These are phyloP conservation scores for Chalciporus sphaerocephalus DNA, from an alignment of 768 basidiomycete species.

Conservation along the genomic window DNA sequence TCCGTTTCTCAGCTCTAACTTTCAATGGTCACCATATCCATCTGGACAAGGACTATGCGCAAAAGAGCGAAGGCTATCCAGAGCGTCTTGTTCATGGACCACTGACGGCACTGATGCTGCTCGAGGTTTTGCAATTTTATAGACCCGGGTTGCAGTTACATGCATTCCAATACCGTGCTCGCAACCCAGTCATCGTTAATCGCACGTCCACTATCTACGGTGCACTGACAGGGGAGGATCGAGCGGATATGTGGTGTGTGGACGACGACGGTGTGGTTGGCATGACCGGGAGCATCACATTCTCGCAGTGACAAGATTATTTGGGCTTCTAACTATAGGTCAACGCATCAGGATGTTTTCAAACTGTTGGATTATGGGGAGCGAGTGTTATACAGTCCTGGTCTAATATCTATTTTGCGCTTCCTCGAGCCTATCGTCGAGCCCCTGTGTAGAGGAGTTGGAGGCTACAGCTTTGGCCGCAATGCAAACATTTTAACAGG, in stretches of 20 bases:
- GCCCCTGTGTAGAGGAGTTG: neutral
- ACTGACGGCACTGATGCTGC: conserved; percentile 71
- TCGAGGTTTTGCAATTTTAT: conserved; percentile 55
- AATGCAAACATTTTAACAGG: conserved; percentile 70
- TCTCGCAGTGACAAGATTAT: conserved; percentile 9
- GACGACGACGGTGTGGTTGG: conserved; percentile 57
- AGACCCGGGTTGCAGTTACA: conserved; percentile 45
- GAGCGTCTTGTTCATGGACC: conserved; percentile 86
- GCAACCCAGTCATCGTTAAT: conserved; percentile 58
- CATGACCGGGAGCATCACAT: conserved; percentile 57
- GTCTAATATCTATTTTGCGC: neutral
- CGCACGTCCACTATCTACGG: conserved; percentile 46
- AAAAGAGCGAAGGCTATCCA: conserved; percentile 63
- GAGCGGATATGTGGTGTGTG: conserved; percentile 52
- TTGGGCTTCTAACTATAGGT: neutral
- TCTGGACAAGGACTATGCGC: conserved; percentile 71
- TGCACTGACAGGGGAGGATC: conserved; percentile 35
- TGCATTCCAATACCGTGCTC: conserved; percentile 65
- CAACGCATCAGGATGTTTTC: neutral
- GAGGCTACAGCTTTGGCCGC: conserved; percentile 8
- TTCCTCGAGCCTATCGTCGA: neutral
- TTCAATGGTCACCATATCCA: conserved; percentile 87
- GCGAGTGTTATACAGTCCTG: neutral
- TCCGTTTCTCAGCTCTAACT: conserved; percentile 82
- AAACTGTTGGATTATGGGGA: neutral